phyloP scores from a whole-genome alignment of 129 eudicot genomes.

The Erigeron canadensis region DNA sequence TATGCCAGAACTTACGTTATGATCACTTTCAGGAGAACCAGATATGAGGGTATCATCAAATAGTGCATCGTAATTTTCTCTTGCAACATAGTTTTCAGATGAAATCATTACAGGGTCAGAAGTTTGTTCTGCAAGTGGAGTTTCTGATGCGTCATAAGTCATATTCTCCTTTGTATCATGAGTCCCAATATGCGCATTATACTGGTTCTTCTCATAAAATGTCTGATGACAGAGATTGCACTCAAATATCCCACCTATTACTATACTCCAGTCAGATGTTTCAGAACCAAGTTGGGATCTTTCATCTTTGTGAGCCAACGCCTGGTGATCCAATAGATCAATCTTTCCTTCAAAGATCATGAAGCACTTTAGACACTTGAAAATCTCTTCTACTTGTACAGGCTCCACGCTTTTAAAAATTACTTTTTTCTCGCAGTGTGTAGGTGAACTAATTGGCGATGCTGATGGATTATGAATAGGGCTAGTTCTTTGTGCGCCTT shows the following conservation, averaged over 20 bases:
- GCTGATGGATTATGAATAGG: constrained; percentile 30
- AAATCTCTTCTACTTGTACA: constrained; percentile 32
- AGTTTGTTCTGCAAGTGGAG: constrained; percentile 25
- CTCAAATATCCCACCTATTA: constrained; percentile 60
- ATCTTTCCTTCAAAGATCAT: constrained; percentile 47
- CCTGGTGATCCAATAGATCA: constrained; percentile 49
- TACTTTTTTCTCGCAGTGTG: constrained; percentile 35
- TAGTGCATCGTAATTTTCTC: constrained; percentile 24
- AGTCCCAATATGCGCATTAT: constrained; percentile 58
- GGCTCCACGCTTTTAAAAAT: constrained; percentile 13
- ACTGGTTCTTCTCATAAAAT: constrained; percentile 48
- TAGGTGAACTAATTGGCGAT: constrained; percentile 19
- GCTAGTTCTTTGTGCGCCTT: constrained; percentile 22
- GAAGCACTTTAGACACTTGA: constrained; percentile 57
- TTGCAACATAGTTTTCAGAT: constrained; percentile 19
- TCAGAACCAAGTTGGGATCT: constrained; percentile 35
- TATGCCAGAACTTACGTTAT: constrained; percentile 19
- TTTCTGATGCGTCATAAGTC: constrained; percentile 33
- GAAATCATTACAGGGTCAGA: constrained; percentile 18
- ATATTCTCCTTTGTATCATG: constrained; percentile 44
- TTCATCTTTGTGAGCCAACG: constrained; percentile 47
- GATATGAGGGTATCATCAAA: constrained; percentile 28
- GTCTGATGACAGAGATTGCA: constrained; percentile 57
- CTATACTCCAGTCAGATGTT: constrained; percentile 49
- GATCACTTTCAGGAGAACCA: constrained; percentile 18